Conservation (phyloP, 2,329 filamentous ascomycete genomes). For the Xylariaceae sp. region DNA sequence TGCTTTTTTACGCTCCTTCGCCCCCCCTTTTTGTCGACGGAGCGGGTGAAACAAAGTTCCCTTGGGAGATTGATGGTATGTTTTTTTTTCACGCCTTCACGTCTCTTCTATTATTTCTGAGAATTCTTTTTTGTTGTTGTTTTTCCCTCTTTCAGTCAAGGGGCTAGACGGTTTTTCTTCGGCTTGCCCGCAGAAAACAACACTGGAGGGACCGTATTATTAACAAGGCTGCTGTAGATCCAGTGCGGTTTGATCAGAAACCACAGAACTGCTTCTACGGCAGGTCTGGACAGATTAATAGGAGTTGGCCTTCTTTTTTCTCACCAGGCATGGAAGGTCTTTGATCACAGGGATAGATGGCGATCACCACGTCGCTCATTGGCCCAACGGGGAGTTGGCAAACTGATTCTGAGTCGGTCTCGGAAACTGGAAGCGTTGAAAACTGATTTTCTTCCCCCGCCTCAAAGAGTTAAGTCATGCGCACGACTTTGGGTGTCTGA, state of each 20-base stretch:
- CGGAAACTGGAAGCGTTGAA: slow-evolving; percentile 32
- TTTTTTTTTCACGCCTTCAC: background rate
- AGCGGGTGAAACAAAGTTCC: slow-evolving; percentile 29
- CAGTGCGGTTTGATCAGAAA: slow-evolving; percentile 23
- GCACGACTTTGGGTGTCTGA: slow-evolving; percentile 6
- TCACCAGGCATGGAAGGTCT: slow-evolving; percentile 26
- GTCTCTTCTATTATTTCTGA: background rate
- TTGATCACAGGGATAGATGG: slow-evolving; percentile 31
- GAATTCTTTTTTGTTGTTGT: background rate
- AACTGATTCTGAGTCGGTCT: slow-evolving; percentile 37
- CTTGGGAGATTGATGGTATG: slow-evolving; percentile 17
- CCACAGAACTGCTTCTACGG: slow-evolving; percentile 22
- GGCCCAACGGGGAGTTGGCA: slow-evolving; percentile 29
- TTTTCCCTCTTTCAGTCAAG: background rate
- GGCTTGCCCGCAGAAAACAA: slow-evolving; percentile 13
- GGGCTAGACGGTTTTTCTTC: background rate
- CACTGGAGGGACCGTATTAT: slow-evolving; percentile 10
- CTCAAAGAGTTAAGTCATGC: slow-evolving; percentile 15
- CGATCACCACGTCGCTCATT: slow-evolving; percentile 28
- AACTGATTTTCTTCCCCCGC: slow-evolving; percentile 26
- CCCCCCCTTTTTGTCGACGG: slow-evolving; percentile 16
- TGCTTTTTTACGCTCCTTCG: slow-evolving; percentile 21
- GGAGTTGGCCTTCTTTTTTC: slow-evolving; percentile 29
- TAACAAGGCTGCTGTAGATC: slow-evolving; percentile 26
- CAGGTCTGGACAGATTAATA: slow-evolving; percentile 31